phyloP scores from a whole-genome alignment of 169 alveolate species.

The Hepatocystis sp. region DNA sequence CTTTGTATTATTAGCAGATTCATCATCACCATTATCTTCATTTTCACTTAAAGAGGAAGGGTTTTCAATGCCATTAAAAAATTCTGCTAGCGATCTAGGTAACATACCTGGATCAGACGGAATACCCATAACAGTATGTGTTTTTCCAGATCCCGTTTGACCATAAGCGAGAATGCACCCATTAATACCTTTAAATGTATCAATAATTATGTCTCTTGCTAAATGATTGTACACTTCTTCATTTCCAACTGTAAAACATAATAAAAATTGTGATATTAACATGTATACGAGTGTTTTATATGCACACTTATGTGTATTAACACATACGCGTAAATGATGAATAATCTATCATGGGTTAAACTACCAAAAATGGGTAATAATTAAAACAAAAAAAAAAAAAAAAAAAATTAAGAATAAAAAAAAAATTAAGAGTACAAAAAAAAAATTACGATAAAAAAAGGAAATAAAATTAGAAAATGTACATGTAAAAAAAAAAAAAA shows the following conservation, averaged over 20 bases:
- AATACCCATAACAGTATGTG: slow-evolving; percentile 86
- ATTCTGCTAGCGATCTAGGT: slow-evolving; percentile 87
- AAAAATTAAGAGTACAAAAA: not conserved
- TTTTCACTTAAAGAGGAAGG: slow-evolving; percentile 81
- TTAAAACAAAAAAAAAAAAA: slow-evolving; percentile 6
- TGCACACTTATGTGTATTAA: too few relatives aligned
- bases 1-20: slow-evolving; percentile 82
- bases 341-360: too few relatives aligned
- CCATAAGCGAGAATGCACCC: slow-evolving; percentile 87
- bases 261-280: too few relatives aligned
- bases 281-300: too few relatives aligned
- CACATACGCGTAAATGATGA: too few relatives aligned
- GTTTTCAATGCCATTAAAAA: slow-evolving; percentile 83
- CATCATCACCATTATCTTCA: slow-evolving; percentile 83
- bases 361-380: too few relatives aligned
- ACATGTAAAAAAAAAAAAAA: too few relatives aligned
- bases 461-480: not conserved
- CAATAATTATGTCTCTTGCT: slow-evolving; percentile 84
- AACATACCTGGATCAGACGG: slow-evolving; percentile 87
- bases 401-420: not conserved
- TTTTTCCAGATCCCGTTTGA: slow-evolving; percentile 87
- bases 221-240: slow-evolving; percentile 82
- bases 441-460: not conserved
- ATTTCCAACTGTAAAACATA: slow-evolving; percentile 76
- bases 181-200: slow-evolving; percentile 85